A percentile compares a stretch with the other conserved stretches of the same genome.
These are phyloP conservation scores for Lipomyces japonicus DNA, from an alignment of 805 yeast genomes.

Conservation along the genomic window DNA sequence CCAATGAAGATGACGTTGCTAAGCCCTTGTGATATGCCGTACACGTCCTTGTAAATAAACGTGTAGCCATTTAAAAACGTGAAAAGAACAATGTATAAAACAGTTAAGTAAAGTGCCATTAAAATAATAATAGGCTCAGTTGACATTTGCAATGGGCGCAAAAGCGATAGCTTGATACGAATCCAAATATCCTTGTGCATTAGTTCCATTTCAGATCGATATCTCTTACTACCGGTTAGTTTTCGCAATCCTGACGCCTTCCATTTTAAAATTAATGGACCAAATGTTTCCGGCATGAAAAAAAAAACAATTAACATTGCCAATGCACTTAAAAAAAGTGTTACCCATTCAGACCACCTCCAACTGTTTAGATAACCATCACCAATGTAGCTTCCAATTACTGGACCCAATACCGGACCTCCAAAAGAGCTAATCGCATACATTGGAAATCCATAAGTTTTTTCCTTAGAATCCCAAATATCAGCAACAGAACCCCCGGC, in stretches of 20 bases:
- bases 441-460: slow-evolving; percentile 24
- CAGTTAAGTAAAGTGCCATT: slow-evolving; percentile 54
- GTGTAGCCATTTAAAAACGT: slow-evolving; percentile 60
- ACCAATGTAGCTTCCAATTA: slow-evolving; percentile 59
- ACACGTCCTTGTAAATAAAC: slow-evolving; percentile 48
- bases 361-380: slow-evolving; percentile 56
- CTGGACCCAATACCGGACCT: slow-evolving; percentile 70
- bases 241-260: slow-evolving; percentile 61
- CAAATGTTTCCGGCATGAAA: slow-evolving; percentile 80
- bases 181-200: slow-evolving; percentile 38
- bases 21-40: slow-evolving; percentile 39
- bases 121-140: slow-evolving; percentile 55
- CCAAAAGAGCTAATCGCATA: slow-evolving; percentile 38
- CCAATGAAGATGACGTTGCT: slow-evolving; percentile 16
- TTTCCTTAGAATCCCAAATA: slow-evolving; percentile 46
- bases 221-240: slow-evolving; percentile 40
- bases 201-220: slow-evolving; percentile 44
- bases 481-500: slow-evolving; percentile 85
- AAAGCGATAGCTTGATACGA: slow-evolving; percentile 47
- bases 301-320: slow-evolving; percentile 38
- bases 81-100: slow-evolving; percentile 55
- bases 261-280: slow-evolving; percentile 69
- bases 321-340: slow-evolving; percentile 55
- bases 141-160: slow-evolving; percentile 51
- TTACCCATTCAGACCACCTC: slow-evolving; percentile 75